Conservation (phyloP, 2,329 filamentous ascomycete species). For the Xylaria sp. region DNA sequence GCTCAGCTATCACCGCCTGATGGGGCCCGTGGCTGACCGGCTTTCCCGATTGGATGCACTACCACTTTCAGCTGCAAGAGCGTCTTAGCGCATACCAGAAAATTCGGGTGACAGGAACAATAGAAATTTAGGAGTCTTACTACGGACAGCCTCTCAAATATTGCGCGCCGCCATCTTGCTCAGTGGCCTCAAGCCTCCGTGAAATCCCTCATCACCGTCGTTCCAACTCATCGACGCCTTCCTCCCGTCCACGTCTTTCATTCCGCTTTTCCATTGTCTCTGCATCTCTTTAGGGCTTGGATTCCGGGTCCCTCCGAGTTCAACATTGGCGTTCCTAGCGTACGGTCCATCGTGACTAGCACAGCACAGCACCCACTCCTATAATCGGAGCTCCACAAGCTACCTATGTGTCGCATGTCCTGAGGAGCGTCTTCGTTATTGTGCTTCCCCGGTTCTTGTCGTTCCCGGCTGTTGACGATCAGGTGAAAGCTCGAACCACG, state of each 20-base stretch:
- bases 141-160: constrained; percentile 4
- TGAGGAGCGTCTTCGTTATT: constrained; percentile 24
- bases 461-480: constrained; percentile 25
- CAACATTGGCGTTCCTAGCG: not conserved
- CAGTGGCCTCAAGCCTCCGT: constrained; percentile 14
- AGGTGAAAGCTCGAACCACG: constrained; percentile 26
- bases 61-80: constrained; percentile 18
- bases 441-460: constrained; percentile 12
- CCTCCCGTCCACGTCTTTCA: constrained; percentile 16
- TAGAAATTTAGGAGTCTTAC: constrained; percentile 24
- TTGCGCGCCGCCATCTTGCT: constrained; percentile 12
- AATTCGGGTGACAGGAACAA: constrained; percentile 25
- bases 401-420: constrained; percentile 11
- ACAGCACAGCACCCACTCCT: constrained; percentile 29
- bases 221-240: not conserved
- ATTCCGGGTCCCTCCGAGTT: constrained; percentile 1
- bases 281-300: not conserved
- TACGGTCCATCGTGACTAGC: constrained; percentile 12
- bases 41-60: constrained; percentile 20
- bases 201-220: constrained; percentile 26
- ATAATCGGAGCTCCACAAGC: constrained; percentile 34
- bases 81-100: constrained; percentile 21
- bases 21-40: constrained; percentile 12
- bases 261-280: constrained; percentile 13
- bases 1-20: constrained; percentile 12